A percentile compares a stretch with the other conserved stretches of the same genome.
Conservation (phyloP, 139 green algal genomes). For the Ettlia oleoabundans region DNA sequence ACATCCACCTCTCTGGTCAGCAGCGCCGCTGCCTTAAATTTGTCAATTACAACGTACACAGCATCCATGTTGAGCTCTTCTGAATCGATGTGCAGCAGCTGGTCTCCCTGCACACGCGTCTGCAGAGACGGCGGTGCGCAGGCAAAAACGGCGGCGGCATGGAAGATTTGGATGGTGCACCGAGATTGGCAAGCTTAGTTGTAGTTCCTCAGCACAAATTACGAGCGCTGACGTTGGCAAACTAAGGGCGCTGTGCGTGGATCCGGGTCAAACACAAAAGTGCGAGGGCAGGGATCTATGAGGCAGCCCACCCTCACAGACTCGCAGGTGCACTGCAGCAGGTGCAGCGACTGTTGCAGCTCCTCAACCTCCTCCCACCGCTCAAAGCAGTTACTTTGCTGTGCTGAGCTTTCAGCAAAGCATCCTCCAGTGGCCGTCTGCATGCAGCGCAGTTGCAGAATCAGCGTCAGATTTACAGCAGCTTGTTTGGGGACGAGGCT, state of each 20-base stretch:
- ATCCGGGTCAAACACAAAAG: background rate
- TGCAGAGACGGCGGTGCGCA: background rate
- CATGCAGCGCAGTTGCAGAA: background rate
- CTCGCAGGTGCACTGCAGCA: background rate
- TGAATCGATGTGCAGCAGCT: background rate
- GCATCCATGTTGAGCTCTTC: background rate
- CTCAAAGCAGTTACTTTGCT: background rate
- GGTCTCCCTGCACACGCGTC: background rate
- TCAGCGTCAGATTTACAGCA: background rate
- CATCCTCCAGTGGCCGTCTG: background rate
- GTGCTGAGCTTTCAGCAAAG: no score
- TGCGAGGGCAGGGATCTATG: background rate
- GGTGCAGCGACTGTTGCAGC: background rate
- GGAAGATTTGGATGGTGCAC: no score
- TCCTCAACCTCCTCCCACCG: background rate
- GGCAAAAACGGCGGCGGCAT: background rate
- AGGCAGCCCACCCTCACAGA: background rate
- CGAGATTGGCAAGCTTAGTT: no score
- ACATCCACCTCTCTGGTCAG: background rate
- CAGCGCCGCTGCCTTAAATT: background rate
- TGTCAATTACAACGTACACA: background rate
- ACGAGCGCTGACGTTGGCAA: background rate
- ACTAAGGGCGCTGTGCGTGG: background rate
- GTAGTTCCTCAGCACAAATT: background rate
- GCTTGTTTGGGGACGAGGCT: background rate